Conservation (phyloP, 768 basidiomycete genomes). For the Tricholoma sp. region DNA sequence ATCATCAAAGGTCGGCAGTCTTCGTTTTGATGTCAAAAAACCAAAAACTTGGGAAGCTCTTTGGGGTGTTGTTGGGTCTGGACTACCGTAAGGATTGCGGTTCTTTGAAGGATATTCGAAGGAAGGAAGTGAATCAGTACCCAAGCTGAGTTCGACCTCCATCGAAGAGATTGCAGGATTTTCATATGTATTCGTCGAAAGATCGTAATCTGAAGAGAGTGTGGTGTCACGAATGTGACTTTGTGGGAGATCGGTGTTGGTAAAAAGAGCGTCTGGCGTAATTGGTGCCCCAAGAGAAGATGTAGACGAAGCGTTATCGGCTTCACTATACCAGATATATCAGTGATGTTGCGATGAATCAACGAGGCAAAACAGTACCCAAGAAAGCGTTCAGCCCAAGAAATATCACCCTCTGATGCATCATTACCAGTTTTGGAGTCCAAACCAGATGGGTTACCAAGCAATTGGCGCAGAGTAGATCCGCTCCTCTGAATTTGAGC, state of each 20-base stretch:
- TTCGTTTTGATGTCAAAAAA: constrained; percentile 53
- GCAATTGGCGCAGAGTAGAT: constrained; percentile 68
- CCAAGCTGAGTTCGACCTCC: constrained; percentile 64
- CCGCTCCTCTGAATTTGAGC: constrained; percentile 57
- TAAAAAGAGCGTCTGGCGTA: constrained; percentile 35
- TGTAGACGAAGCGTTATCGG: constrained; percentile 35
- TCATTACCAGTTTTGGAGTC: constrained; percentile 20
- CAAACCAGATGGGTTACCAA: constrained; percentile 47
- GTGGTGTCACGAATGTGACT: constrained; percentile 30
- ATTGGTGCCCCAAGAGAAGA: constrained; percentile 54
- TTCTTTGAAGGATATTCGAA: constrained; percentile 17
- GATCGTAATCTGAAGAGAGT: constrained; percentile 42
- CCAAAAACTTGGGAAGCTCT: constrained; percentile 73
- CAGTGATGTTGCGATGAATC: not conserved
- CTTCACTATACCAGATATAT: constrained; percentile 34
- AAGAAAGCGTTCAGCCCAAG: constrained; percentile 77
- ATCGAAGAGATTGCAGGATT: constrained; percentile 64
- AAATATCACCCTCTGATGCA: constrained; percentile 64
- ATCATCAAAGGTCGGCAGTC: constrained; percentile 24
- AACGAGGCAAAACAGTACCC: constrained; percentile 36
- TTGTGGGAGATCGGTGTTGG: constrained; percentile 26
- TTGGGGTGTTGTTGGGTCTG: constrained; percentile 48
- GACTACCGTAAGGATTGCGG: constrained; percentile 27
- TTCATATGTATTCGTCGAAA: constrained; percentile 34
- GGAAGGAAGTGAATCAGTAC: constrained; percentile 32